Conservation (phyloP, 305 asterid species). For the Fraxinus nigra region DNA sequence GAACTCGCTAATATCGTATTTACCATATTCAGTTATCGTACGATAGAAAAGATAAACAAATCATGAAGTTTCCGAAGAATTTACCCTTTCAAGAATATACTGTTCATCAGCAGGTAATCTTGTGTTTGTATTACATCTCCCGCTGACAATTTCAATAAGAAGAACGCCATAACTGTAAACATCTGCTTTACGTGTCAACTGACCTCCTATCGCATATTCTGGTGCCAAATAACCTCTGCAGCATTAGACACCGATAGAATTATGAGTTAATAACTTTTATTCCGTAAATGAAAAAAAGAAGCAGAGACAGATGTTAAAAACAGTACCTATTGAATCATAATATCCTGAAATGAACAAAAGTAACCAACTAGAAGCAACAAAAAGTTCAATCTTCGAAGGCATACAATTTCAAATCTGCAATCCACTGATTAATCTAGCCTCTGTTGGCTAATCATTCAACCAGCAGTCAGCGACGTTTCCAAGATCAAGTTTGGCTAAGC, state of each 20-base stretch:
- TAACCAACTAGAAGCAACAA: not conserved
- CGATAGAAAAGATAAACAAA: not conserved
- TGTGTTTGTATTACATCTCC: slow-evolving; percentile 82
- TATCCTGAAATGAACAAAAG: not conserved
- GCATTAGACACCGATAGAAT: not conserved
- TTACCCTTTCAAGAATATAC: slow-evolving; percentile 87
- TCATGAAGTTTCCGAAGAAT: slow-evolving; percentile 2
- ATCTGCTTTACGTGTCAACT: slow-evolving; percentile 81
- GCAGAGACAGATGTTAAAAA: not conserved
- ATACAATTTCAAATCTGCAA: not conserved
- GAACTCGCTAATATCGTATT: not conserved
- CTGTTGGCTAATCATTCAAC: not conserved
- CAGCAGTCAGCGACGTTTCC: not conserved
- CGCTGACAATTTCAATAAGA: slow-evolving; percentile 84
- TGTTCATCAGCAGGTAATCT: slow-evolving; percentile 79
- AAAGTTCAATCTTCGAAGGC: not conserved
- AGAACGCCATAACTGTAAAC: slow-evolving; percentile 93
- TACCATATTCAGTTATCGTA: not conserved
- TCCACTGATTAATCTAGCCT: not conserved
- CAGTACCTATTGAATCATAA: not conserved
- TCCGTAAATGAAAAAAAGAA: not conserved
- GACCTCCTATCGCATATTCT: slow-evolving; percentile 93
- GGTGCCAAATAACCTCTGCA: slow-evolving; percentile 99
- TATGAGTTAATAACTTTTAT: not conserved
- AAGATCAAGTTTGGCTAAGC: not conserved